These are phyloP conservation scores for Penicillium paxilli DNA, from an alignment of 495 filamentous ascomycete species.

Conservation along the genomic window DNA sequence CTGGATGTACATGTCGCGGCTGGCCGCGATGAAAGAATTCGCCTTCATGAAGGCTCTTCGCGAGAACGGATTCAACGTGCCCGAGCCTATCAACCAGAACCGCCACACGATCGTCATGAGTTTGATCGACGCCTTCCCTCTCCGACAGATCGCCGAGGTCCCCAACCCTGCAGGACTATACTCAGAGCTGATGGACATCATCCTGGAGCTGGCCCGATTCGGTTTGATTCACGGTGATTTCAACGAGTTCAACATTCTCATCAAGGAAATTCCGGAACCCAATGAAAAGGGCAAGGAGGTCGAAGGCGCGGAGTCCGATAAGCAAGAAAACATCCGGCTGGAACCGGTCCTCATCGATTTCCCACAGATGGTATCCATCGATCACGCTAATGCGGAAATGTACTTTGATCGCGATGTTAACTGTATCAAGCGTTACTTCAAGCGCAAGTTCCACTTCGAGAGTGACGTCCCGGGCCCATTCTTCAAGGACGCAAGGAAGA, in stretches of 20 bases:
- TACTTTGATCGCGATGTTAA: conserved; percentile 95
- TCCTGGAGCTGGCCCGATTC: conserved; percentile 78
- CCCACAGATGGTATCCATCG: conserved; percentile 96
- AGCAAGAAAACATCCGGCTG: conserved; percentile 35
- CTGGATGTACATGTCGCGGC: conserved; percentile 96
- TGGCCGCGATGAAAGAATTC: conserved; percentile 90
- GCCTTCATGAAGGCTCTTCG: conserved; percentile 86
- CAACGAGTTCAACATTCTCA: conserved; percentile 98
- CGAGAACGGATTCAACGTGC: conserved; percentile 84
- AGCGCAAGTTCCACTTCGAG: conserved; percentile 82
- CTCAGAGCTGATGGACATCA: conserved; percentile 82
- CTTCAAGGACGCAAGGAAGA: conserved; percentile 78
- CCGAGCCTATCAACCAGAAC: conserved; percentile 80
- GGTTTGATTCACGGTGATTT: conserved; percentile 98
- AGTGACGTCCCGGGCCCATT: conserved; percentile 81
- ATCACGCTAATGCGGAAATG: conserved; percentile 87
- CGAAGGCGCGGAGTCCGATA: conserved; percentile 28
- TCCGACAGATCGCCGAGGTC: conserved; percentile 79
- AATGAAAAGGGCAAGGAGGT: conserved; percentile 39
- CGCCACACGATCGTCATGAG: conserved; percentile 96
- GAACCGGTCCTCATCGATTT: conserved; percentile 90
- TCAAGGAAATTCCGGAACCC: conserved; percentile 65
- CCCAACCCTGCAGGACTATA: conserved; percentile 80
- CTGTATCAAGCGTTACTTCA: conserved; percentile 92
- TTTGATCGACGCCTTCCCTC: conserved; percentile 82